phyloP scores from a whole-genome alignment of 306 rosid species.

The Cicer judaicum region DNA sequence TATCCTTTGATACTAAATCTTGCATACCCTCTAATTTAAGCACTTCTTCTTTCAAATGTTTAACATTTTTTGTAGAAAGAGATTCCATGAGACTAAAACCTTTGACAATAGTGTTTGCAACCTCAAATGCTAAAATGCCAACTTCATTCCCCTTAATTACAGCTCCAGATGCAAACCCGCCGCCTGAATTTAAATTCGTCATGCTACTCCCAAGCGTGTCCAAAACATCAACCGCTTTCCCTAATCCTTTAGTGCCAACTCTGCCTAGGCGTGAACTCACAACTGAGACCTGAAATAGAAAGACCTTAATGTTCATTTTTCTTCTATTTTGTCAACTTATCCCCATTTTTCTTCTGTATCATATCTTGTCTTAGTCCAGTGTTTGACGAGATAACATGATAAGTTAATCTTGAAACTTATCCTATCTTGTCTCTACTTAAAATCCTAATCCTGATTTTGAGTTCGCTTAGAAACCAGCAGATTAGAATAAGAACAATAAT shows the following conservation, averaged over 20 bases:
- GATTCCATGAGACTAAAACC: slow-evolving; percentile 80
- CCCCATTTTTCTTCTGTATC: background rate
- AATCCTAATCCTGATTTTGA: too few relatives aligned
- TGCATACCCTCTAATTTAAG: slow-evolving; percentile 72
- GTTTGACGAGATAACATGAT: too few relatives aligned
- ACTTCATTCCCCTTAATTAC: slow-evolving; percentile 75
- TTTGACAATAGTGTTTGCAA: slow-evolving; percentile 86
- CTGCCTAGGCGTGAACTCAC: slow-evolving; percentile 77
- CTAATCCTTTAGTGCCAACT: slow-evolving; percentile 69
- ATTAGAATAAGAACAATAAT: too few relatives aligned
- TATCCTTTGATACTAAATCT: slow-evolving; percentile 74
- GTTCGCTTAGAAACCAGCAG: too few relatives aligned
- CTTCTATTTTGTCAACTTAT: slow-evolving; percentile 17
- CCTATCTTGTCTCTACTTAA: too few relatives aligned
- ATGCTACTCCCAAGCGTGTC: slow-evolving; percentile 96
- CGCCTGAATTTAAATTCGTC: slow-evolving; percentile 69
- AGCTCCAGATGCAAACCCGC: slow-evolving; percentile 67
- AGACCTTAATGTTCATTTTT: slow-evolving; percentile 27
- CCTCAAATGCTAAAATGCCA: slow-evolving; percentile 77
- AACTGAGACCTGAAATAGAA: slow-evolving; percentile 76
- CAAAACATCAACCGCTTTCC: slow-evolving; percentile 77
- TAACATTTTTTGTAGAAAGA: slow-evolving; percentile 62
- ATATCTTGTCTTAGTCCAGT: too few relatives aligned
- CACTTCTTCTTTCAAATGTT: slow-evolving; percentile 71
- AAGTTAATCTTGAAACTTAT: too few relatives aligned